Evolutionary conservation across 2,329 filamentous ascomycete species (phyloP).

Genomic region (Cadophora luteo-olivacea): DNA sequence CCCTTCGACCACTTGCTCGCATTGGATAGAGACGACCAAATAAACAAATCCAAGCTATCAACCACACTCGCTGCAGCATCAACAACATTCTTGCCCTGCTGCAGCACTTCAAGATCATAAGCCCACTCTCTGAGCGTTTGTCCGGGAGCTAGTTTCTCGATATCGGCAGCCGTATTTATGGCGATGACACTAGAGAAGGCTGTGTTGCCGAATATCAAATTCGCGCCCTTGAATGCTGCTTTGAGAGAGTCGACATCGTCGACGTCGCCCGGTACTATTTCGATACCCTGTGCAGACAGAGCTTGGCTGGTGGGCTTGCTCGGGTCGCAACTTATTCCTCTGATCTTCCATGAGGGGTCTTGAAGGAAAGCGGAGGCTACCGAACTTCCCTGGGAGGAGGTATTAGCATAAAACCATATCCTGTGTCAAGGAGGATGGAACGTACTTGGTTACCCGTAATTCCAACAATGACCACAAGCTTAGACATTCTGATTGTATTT

Average conservation of each 20-base stretch:
- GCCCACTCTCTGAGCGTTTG: slow-evolving; percentile 39
- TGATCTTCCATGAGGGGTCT: slow-evolving; percentile 52
- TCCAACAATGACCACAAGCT: slow-evolving; percentile 21
- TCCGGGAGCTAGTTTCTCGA: slow-evolving; percentile 43
- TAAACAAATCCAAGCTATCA: slow-evolving; percentile 41
- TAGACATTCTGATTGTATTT: slow-evolving; percentile 13
- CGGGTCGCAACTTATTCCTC: slow-evolving; percentile 55
- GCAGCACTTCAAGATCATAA: slow-evolving; percentile 56
- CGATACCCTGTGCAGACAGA: slow-evolving; percentile 51
- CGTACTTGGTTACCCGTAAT: slow-evolving; percentile 23
- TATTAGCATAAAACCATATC: neutral
- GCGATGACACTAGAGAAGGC: slow-evolving; percentile 41
- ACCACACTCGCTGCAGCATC: slow-evolving; percentile 50
- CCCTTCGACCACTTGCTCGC: slow-evolving; percentile 46
- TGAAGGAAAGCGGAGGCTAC: slow-evolving; percentile 53
- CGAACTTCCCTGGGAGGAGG: slow-evolving; percentile 50
- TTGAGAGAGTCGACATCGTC: slow-evolving; percentile 34
- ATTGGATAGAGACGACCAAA: slow-evolving; percentile 46
- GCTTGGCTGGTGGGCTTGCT: slow-evolving; percentile 49
- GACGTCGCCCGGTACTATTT: slow-evolving; percentile 47
- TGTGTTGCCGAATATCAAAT: slow-evolving; percentile 48
- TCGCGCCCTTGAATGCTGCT: slow-evolving; percentile 47
- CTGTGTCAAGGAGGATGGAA: neutral
- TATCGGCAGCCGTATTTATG: neutral
- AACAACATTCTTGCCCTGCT: slow-evolving; percentile 61